phyloP scores from a whole-genome alignment of 768 basidiomycete genomes.

The Termitomyces sp. region DNA sequence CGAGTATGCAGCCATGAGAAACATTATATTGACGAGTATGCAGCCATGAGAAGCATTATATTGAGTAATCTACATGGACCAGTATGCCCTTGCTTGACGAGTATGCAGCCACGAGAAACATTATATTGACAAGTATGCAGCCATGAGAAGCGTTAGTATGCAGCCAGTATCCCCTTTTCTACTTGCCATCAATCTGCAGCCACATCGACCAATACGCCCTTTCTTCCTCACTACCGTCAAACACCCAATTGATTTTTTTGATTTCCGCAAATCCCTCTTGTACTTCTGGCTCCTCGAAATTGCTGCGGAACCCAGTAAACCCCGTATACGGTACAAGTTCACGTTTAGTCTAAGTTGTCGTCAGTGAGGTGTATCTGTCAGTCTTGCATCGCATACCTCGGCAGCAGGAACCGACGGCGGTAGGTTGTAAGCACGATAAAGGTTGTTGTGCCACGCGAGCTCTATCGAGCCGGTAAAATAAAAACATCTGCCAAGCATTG shows the following conservation, averaged over 20 bases:
- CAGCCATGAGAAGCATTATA: too few relatives aligned
- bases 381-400: constrained; percentile 29
- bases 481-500: constrained; percentile 49
- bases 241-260: constrained; percentile 72
- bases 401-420: constrained; percentile 36
- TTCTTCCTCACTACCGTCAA: constrained; percentile 72
- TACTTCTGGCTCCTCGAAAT: constrained; percentile 59
- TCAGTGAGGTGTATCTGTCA: too few relatives aligned
- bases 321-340: constrained; percentile 54
- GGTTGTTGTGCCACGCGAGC: constrained; percentile 89
- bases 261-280: constrained; percentile 78
- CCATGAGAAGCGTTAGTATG: too few relatives aligned
- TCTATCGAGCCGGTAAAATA: constrained; percentile 71
- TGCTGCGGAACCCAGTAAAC: constrained; percentile 49
- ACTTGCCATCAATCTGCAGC: constrained; percentile 76
- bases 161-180: too few relatives aligned
- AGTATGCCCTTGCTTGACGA: too few relatives aligned
- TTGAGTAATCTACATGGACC: too few relatives aligned
- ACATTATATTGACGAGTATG: too few relatives aligned
- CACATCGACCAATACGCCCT: constrained; percentile 74
- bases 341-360: constrained; percentile 34
- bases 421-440: constrained; percentile 72
- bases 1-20: too few relatives aligned
- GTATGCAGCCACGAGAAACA: too few relatives aligned
- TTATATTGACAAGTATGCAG: too few relatives aligned